Evolutionary conservation across 345 rosid genomes (phyloP).

Genomic region (Aurinia saxatilis): DNA sequence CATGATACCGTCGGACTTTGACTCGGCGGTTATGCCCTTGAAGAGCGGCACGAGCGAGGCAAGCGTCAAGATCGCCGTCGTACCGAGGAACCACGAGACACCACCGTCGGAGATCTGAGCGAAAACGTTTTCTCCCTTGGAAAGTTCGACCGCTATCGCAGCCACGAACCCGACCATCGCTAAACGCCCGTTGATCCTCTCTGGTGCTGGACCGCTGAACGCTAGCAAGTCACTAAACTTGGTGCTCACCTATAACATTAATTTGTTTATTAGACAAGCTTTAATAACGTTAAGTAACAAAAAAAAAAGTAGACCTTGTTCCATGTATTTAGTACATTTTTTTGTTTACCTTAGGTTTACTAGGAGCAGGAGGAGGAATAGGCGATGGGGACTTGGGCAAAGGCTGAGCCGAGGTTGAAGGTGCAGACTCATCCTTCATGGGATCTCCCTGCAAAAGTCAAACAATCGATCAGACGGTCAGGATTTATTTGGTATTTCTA

Average conservation of each 20-base stretch:
- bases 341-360: conserved; percentile 31
- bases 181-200: conserved; percentile 81
- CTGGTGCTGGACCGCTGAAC: conserved; percentile 83
- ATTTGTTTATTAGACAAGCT: too few relatives aligned
- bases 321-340: too few relatives aligned
- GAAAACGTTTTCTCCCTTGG: conserved; percentile 59
- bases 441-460: conserved; percentile 20
- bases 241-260: conserved; percentile 36
- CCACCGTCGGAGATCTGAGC: conserved; percentile 61
- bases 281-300: too few relatives aligned
- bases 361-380: conserved; percentile 18
- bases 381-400: conserved; percentile 16
- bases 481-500: background rate
- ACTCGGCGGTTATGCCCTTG: conserved; percentile 51
- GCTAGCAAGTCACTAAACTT: conserved; percentile 57
- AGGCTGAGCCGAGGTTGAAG: conserved; percentile 25
- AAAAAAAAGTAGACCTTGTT: too few relatives aligned
- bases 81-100: conserved; percentile 48
- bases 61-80: conserved; percentile 43
- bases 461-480: background rate
- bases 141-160: conserved; percentile 56
- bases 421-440: conserved; percentile 14
- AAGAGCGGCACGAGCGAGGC: conserved; percentile 63
- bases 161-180: conserved; percentile 85
- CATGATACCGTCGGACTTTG: conserved; percentile 50